A percentile compares a stretch with the other conserved stretches of the same genome.
These are phyloP conservation scores for Hibiscus syriacus DNA, from an alignment of 345 rosid species.

Conservation along the genomic window DNA sequence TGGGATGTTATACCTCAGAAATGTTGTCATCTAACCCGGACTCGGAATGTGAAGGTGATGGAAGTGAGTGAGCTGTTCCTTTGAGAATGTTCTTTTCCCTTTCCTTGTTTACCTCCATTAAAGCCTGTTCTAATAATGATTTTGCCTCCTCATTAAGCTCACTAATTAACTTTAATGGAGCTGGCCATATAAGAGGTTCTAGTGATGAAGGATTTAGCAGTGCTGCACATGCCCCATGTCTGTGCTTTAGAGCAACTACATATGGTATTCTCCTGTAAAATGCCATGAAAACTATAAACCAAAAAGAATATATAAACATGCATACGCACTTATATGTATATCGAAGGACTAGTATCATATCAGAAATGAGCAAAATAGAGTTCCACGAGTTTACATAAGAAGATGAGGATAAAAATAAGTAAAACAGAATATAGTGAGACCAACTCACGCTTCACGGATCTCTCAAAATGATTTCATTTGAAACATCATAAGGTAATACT, in stretches of 20 bases:
- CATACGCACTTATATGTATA: background rate
- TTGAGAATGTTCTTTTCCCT: background rate
- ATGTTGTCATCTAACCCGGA: conserved; percentile 21
- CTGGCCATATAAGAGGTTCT: background rate
- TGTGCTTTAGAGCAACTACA: background rate
- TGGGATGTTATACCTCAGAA: conserved; percentile 56
- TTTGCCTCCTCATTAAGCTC: background rate
- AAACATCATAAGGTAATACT: background rate
- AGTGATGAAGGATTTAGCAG: background rate
- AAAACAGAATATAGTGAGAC: too few species aligned
- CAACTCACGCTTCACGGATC: too few species aligned
- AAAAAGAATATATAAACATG: background rate
- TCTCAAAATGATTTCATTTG: background rate
- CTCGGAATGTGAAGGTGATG: background rate
- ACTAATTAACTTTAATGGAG: background rate
- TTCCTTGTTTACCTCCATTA: background rate
- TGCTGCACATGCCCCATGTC: background rate
- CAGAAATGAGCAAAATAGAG: too few species aligned
- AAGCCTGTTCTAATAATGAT: background rate
- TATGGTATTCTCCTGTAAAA: background rate
- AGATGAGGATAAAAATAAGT: too few species aligned
- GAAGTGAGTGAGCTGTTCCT: background rate
- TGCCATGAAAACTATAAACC: background rate
- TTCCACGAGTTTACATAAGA: too few species aligned
- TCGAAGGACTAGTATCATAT: background rate